These are phyloP conservation scores for Mycena rosella DNA, from an alignment of 768 basidiomycete genomes.

Conservation along the genomic window DNA sequence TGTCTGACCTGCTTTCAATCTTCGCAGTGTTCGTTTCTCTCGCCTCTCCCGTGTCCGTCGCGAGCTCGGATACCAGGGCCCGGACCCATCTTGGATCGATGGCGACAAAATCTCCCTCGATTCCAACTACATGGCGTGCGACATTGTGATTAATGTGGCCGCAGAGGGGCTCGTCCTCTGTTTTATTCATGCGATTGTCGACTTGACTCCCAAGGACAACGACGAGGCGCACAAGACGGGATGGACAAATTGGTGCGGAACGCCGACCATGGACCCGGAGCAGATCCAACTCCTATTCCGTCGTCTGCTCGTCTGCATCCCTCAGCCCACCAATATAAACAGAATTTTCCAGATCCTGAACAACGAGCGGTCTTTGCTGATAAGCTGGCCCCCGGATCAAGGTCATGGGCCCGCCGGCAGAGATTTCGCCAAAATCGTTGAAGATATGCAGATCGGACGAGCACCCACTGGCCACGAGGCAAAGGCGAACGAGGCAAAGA, in stretches of 20 bases:
- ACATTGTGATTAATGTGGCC: slow-evolving; percentile 92
- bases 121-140: slow-evolving; percentile 85
- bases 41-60: slow-evolving; percentile 81
- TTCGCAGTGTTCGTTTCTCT: slow-evolving; percentile 78
- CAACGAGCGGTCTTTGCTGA: slow-evolving; percentile 65
- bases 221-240: slow-evolving; percentile 78
- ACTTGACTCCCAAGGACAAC: slow-evolving; percentile 78
- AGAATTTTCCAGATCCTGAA: slow-evolving; percentile 86
- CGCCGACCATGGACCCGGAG: slow-evolving; percentile 68
- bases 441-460: slow-evolving; percentile 73
- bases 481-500: slow-evolving; percentile 87
- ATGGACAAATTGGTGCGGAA: slow-evolving; percentile 94
- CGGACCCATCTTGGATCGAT: slow-evolving; percentile 67
- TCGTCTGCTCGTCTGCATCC: slow-evolving; percentile 68
- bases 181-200: slow-evolving; percentile 87
- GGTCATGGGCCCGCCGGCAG: slow-evolving; percentile 57
- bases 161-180: slow-evolving; percentile 89
- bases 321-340: slow-evolving; percentile 62
- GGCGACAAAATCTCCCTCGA: slow-evolving; percentile 79
- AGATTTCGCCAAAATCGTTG: slow-evolving; percentile 72
- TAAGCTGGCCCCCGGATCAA: slow-evolving; percentile 85
- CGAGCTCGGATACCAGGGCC: slow-evolving; percentile 75
- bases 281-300: slow-evolving; percentile 72
- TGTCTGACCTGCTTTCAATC: slow-evolving; percentile 38
- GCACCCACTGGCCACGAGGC: slow-evolving; percentile 70